These are phyloP conservation scores for Taiozyma onychis DNA, from an alignment of 1,139 yeast species.

Conservation along the genomic window DNA sequence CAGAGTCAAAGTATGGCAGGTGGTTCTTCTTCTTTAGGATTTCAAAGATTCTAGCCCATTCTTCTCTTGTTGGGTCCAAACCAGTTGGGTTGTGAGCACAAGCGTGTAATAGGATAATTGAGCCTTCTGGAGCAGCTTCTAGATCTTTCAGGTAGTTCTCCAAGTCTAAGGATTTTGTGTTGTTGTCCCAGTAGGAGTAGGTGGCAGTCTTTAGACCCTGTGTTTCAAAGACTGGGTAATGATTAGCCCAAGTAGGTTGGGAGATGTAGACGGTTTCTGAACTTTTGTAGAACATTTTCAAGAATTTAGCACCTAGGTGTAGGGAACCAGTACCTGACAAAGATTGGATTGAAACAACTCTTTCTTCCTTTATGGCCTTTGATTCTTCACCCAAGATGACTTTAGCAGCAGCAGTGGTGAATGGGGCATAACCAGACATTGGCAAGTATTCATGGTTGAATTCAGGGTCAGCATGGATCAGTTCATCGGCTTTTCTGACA, in stretches of 20 bases:
- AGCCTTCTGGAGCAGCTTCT: slow-evolving; percentile 65
- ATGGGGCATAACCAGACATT: slow-evolving; percentile 70
- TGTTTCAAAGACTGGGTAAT: slow-evolving; percentile 69
- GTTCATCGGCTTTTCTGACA: slow-evolving; percentile 65
- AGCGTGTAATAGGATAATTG: slow-evolving; percentile 82
- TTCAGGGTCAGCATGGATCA: slow-evolving; percentile 45
- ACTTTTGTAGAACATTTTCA: slow-evolving; percentile 43
- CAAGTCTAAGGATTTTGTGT: slow-evolving; percentile 57
- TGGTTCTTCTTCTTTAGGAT: slow-evolving; percentile 55
- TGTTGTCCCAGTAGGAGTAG: slow-evolving; percentile 80
- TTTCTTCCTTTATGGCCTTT: slow-evolving; percentile 43
- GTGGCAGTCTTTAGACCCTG: slow-evolving; percentile 57
- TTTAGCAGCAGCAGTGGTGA: slow-evolving; percentile 70
- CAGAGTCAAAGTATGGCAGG: slow-evolving; percentile 88
- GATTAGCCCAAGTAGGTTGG: slow-evolving; percentile 97
- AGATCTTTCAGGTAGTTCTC: slow-evolving; percentile 66
- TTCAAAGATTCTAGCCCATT: slow-evolving; percentile 72
- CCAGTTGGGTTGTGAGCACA: slow-evolving; percentile 99
- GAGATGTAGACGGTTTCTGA: slow-evolving; percentile 62
- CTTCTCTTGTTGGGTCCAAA: slow-evolving; percentile 81
- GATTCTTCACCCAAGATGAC: slow-evolving; percentile 71
- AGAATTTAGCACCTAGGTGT: slow-evolving; percentile 78
- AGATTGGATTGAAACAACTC: slow-evolving; percentile 76
- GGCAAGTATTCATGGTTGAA: slow-evolving; percentile 92
- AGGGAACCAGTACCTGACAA: slow-evolving; percentile 95